These are phyloP conservation scores for Gastrodia elata DNA, from an alignment of 106 monocot genomes.

Conservation along the genomic window DNA sequence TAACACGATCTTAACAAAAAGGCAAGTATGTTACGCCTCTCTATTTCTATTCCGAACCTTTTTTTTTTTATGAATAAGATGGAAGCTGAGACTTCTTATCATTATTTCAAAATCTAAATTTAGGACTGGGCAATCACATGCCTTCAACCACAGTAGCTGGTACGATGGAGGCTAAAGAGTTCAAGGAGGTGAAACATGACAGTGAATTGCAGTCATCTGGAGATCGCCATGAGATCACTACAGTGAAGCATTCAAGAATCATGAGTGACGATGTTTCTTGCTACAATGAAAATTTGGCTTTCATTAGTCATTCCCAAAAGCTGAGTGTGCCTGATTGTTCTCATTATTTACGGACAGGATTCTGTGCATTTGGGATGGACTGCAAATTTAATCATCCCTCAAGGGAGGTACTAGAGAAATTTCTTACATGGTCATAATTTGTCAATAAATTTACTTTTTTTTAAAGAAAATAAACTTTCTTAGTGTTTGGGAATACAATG, in stretches of 20 bases:
- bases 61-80: not conserved
- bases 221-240: not conserved
- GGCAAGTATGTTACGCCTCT: not conserved
- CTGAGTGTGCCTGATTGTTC: not conserved
- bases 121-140: not conserved
- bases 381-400: not conserved
- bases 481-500: not conserved
- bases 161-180: conserved; percentile 1
- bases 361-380: not conserved
- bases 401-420: not conserved
- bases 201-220: not conserved
- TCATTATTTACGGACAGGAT: not conserved
- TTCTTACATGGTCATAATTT: not conserved
- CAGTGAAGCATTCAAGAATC: not conserved
- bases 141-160: not conserved
- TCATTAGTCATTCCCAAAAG: not conserved
- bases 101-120: not conserved
- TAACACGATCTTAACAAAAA: not conserved
- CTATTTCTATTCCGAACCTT: not conserved
- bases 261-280: not conserved
- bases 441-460: not conserved
- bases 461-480: not conserved
- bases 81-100: not conserved
- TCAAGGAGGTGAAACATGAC: not conserved
- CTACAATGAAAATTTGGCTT: not conserved